A percentile compares a stretch with the other conserved stretches of the same genome.
These are phyloP conservation scores for Monosporozyma unispora DNA, from an alignment of 805 yeast genomes.

Conservation along the genomic window DNA sequence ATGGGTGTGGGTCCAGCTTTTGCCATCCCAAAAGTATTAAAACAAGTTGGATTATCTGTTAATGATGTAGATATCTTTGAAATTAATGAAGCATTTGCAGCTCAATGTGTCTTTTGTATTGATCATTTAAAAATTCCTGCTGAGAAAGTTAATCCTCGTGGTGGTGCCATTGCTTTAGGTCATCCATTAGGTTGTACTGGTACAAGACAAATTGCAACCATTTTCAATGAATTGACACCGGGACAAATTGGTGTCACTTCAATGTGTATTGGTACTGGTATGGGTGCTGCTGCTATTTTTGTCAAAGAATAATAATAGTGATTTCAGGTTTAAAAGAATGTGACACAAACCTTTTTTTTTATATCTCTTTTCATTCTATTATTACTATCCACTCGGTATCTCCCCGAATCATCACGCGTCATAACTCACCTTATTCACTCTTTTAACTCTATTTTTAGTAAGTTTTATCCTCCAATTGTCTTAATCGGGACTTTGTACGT, in stretches of 20 bases:
- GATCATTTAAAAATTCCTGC: slow-evolving; percentile 55
- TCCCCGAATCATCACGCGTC: too few species aligned
- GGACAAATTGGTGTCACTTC: slow-evolving; percentile 87
- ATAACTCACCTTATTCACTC: too few species aligned
- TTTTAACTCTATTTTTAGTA: too few species aligned
- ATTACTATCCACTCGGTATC: too few species aligned
- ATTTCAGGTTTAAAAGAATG: too few species aligned
- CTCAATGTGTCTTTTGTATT: slow-evolving; percentile 78
- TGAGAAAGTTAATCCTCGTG: slow-evolving; percentile 76
- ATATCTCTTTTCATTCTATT: too few species aligned
- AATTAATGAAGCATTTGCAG: slow-evolving; percentile 95
- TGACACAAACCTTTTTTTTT: too few species aligned
- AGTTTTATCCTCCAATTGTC: too few species aligned
- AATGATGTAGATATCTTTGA: slow-evolving; percentile 72
- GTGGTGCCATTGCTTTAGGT: slow-evolving; percentile 95
- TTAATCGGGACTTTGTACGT: too few species aligned
- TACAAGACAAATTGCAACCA: slow-evolving; percentile 86
- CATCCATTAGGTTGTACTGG: slow-evolving; percentile 91
- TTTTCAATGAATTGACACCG: slow-evolving; percentile 65
- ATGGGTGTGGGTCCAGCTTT: slow-evolving; percentile 98
- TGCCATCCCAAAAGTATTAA: slow-evolving; percentile 81
- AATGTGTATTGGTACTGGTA: slow-evolving; percentile 97
- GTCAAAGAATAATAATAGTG: slow-evolving; percentile 55
- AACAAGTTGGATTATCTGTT: slow-evolving; percentile 47
- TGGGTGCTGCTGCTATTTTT: slow-evolving; percentile 93